Evolutionary conservation across 768 basidiomycete genomes (phyloP), one percentile per base, ranked within the genome.

Genomic region (Kwoniella mangroviensis): DNA sequence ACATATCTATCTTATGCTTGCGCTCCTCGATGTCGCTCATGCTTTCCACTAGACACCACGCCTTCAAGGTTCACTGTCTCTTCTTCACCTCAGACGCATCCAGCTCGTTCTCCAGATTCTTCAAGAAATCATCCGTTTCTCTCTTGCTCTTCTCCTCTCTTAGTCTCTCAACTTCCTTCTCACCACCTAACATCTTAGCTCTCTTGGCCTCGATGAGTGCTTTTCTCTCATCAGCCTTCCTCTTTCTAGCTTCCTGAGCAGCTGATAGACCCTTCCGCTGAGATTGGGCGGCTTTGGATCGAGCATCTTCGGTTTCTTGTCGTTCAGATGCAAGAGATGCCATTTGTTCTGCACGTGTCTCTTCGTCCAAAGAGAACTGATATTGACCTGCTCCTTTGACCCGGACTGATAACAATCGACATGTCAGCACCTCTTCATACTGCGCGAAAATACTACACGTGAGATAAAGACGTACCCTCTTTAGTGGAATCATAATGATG

Each of bases 351-450:
- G 84, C 85, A 53, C 97, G 86, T 34, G 87, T 88, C 73, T 92
- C 91, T 77, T 94, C 92, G 75, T 97, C 93, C 2, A 81, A 87
- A 13, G 93, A 92, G 83, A 98, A 95, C 80, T 92, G 91, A 82
- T 96, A 97, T 84, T 91, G 93, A 0, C 89, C 94, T 1, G 96
- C 95, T 54, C 92, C 97, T 81, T 90, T 91, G 13, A 91, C 88
- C 17, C 97, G 91, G 21, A 91, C 89, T 79, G 41, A 40, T 6
- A 19, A 34, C 6, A 45, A n/a, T 28, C 6, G 43, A 45, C 12
- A 3, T 9, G 17, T 45, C 43, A 45, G 43, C 22, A 34, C 9
- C 41, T 49, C 10, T 5, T 26, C 12, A 17, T 10, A 26, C 24
- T 15, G 34, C 22, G 49, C 11, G 24, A n/a, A 7, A 49, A 10